Evolutionary conservation across 2,329 filamentous ascomycete species (phyloP), one percentile per base, ranked within the genome.

Genomic region (Stemphylium beticola): DNA sequence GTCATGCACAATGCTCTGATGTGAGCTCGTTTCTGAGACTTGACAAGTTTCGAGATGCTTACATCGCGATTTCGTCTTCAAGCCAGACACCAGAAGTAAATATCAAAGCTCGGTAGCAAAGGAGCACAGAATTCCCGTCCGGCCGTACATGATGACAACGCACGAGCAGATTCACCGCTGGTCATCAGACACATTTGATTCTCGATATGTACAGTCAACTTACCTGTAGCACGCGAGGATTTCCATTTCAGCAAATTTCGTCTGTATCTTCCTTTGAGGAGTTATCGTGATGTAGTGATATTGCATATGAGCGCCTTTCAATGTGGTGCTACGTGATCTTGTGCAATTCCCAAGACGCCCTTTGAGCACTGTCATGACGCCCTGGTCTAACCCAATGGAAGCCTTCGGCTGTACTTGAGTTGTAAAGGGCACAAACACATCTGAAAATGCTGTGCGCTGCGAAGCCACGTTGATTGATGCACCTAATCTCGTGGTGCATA

Each of bases 401-500:
- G 44, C 6, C 14, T 22, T 7, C 24, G 37, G 22, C 37, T 29
- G 26, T 9, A 29, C 26, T 29, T 11, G 2, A 29, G 18, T 10
- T 39, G 18, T 15, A 18, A 14, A 14, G 24, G 5, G 18, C 11
- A 57, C 53, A 53, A 47, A 63, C 54, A 61, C 64, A 67, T 56
- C 62, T 64, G 62, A 65, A 50, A 53, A 60, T 38, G 50, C 49
- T 41, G 62, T 66, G 42, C 58, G 22, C 43, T 40, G 26, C 41
- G 41, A 14, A 37, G 34, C 61, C 69, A 70, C 65, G 64, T 69
- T 71, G 42, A 53, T 29, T 31, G 37, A 61, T 50, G 62, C 61
- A 57, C 39, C 48, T 56, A 49, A 73, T 66, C 54, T 73, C 69
- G 71, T 66, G 61, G 63, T 73, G 71, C 71, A 73, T 74, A 65